Evolutionary conservation across 2,329 filamentous ascomycete species (phyloP).

Genomic region (Lecanicillium sp.): DNA sequence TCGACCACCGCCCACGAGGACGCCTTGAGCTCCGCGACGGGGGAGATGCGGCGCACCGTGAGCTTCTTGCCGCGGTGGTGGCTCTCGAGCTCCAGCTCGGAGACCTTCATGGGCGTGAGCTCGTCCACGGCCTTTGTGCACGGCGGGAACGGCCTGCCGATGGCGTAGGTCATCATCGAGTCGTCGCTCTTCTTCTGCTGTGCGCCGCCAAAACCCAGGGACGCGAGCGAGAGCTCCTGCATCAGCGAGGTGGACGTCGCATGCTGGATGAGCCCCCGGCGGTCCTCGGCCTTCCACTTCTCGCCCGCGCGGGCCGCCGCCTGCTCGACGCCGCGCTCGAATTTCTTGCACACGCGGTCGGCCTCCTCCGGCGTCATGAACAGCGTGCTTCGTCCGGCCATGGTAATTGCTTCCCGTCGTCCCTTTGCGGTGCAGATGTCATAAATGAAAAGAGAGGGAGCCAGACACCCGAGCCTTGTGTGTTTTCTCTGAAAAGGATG

Average conservation of each 20-base stretch:
- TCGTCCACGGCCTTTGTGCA: conserved; percentile 17
- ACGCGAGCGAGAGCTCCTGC: conserved; percentile 25
- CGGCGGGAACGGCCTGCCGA: conserved; percentile 24
- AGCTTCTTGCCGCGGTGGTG: conserved; percentile 25
- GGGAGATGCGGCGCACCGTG: conserved; percentile 23
- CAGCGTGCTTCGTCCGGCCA: conserved; percentile 23
- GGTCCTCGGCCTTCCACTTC: conserved; percentile 18
- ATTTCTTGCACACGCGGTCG: conserved; percentile 21
- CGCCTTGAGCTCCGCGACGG: conserved; percentile 20
- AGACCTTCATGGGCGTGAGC: conserved; percentile 21
- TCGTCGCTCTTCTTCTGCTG: conserved; percentile 16
- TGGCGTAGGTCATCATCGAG: conserved; percentile 23
- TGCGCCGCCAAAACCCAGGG: conserved; percentile 16
- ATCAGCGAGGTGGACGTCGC: conserved; percentile 26
- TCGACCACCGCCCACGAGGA: conserved; percentile 29
- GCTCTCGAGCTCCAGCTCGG: conserved; percentile 24
- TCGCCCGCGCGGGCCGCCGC: conserved; percentile 19
- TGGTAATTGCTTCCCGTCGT: conserved; percentile 4
- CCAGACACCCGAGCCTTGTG: too few species aligned
- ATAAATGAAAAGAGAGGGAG: too few species aligned
- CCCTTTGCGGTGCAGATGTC: not conserved
- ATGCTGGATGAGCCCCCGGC: conserved; percentile 19
- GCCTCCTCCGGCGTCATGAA: conserved; percentile 28
- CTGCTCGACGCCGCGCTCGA: conserved; percentile 20
- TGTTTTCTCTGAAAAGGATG: not conserved